Percentiles rank a stretch among this genome's conserved stretches.
These are phyloP conservation scores for Atractiella rhizophila DNA, from an alignment of 768 basidiomycete genomes.

Conservation along the genomic window DNA sequence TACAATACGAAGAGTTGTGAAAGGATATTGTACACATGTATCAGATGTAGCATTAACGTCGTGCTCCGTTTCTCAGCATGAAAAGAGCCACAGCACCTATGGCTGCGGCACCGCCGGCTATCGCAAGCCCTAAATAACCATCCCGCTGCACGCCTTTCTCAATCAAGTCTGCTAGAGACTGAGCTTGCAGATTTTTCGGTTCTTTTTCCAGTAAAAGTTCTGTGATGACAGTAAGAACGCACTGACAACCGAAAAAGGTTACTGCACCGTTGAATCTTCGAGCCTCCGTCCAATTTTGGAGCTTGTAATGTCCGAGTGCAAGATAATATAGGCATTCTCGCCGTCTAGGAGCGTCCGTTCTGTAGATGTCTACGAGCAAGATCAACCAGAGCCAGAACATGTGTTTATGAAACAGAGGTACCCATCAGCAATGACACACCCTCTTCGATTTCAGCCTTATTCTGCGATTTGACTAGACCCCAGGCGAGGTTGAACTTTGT, in stretches of 20 bases:
- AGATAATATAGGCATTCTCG: constrained; percentile 93
- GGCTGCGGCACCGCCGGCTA: no score
- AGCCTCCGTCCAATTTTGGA: constrained; percentile 80
- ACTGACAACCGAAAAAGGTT: not conserved
- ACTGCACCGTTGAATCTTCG: constrained; percentile 72
- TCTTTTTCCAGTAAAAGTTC: constrained; percentile 72
- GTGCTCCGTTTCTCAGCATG: no score
- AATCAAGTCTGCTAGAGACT: constrained; percentile 59
- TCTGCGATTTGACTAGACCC: constrained; percentile 18
- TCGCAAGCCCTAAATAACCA: no score
- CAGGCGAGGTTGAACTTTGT: constrained; percentile 95
- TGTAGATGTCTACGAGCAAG: constrained; percentile 49
- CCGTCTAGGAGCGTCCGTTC: constrained; percentile 55
- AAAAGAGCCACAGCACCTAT: no score
- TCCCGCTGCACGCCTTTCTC: constrained; percentile 69
- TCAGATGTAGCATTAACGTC: no score
- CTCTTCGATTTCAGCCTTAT: not conserved
- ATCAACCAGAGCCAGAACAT: not conserved
- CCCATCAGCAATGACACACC: not conserved
- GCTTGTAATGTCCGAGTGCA: constrained; percentile 84
- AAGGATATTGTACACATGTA: no score
- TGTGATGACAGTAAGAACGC: constrained; percentile 19
- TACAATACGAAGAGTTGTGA: no score
- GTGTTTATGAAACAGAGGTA: not conserved
- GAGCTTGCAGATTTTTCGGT: constrained; percentile 75